A percentile compares a stretch with the other conserved stretches of the same genome.
Evolutionary conservation across 2,329 filamentous ascomycete species (phyloP).

Genomic region (Lasiodiplodia theobromae): DNA sequence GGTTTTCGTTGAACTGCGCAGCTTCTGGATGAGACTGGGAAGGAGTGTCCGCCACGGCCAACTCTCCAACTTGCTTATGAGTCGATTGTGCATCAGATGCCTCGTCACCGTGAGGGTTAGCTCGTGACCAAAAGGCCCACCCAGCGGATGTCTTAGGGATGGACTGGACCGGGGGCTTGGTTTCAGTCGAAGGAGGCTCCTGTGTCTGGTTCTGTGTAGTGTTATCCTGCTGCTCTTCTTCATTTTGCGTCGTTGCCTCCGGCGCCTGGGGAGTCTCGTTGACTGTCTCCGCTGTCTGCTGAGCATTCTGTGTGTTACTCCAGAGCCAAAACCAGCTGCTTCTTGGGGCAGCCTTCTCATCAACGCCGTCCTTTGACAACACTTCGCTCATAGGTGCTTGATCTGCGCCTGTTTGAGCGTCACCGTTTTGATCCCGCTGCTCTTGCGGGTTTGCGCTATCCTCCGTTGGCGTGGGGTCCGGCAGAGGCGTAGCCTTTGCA

Average conservation of each 20-base stretch:
- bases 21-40: conserved; percentile 59
- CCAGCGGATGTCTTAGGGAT: conserved; percentile 63
- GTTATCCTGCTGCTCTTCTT: neutral
- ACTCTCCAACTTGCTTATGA: conserved; percentile 61
- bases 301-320: conserved; percentile 56
- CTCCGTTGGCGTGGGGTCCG: conserved; percentile 46
- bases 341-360: conserved; percentile 37
- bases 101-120: conserved; percentile 59
- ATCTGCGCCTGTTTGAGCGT: conserved; percentile 27
- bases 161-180: conserved; percentile 38
- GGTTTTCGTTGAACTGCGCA: conserved; percentile 57
- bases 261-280: neutral
- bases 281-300: conserved; percentile 34
- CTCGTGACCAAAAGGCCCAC: conserved; percentile 83
- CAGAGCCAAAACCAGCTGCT: conserved; percentile 59
- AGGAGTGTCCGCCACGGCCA: conserved; percentile 59
- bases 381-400: neutral
- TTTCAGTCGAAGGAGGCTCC: conserved; percentile 28
- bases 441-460: conserved; percentile 37
- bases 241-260: neutral
- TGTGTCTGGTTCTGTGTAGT: neutral
- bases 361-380: neutral
- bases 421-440: conserved; percentile 36
- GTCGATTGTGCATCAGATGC: conserved; percentile 63
- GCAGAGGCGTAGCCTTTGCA: conserved; percentile 51